Evolutionary conservation across 208 protist species (phyloP).

Genomic region (Trypanosoma mega): DNA sequence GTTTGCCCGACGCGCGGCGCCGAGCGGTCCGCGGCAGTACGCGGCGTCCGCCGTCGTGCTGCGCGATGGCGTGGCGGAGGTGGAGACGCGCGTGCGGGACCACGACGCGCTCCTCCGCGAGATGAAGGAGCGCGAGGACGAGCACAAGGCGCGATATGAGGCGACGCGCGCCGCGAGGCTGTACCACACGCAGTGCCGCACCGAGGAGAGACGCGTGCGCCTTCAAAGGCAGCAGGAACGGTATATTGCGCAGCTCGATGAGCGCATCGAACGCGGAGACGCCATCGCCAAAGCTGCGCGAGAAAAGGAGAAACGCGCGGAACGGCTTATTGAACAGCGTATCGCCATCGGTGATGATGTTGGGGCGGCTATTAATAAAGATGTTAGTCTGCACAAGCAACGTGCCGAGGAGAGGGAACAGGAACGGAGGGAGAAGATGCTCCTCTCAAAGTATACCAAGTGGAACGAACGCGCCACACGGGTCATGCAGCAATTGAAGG

Average conservation of each 20-base stretch:
- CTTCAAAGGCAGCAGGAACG: slow-evolving; percentile 52
- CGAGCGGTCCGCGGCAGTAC: no score
- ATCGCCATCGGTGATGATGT: slow-evolving; percentile 15
- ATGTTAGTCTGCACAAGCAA: slow-evolving; percentile 45
- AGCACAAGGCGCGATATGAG: slow-evolving; percentile 58
- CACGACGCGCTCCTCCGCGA: slow-evolving; percentile 50
- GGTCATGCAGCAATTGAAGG: slow-evolving; percentile 65
- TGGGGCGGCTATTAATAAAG: slow-evolving; percentile 34
- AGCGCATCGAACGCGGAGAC: slow-evolving; percentile 44
- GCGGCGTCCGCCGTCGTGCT: slow-evolving; percentile 35
- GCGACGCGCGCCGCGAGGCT: slow-evolving; percentile 45
- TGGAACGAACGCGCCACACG: slow-evolving; percentile 78
- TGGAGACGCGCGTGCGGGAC: slow-evolving; percentile 38
- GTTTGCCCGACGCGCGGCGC: slow-evolving; percentile 35
- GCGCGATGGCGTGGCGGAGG: slow-evolving; percentile 43
- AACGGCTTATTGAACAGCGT: slow-evolving; percentile 27
- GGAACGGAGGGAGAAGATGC: slow-evolving; percentile 35
- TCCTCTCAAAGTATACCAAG: slow-evolving; percentile 60
- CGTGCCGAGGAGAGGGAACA: slow-evolving; percentile 45
- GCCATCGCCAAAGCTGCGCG: slow-evolving; percentile 52
- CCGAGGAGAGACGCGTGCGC: slow-evolving; percentile 23
- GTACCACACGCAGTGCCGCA: slow-evolving; percentile 47
- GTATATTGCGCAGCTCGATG: slow-evolving; percentile 45
- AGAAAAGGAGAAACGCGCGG: slow-evolving; percentile 46
- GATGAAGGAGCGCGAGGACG: slow-evolving; percentile 46